Conservation (phyloP, 2,329 filamentous ascomycete genomes). For the Neoscytalidium dimidiatum region DNA sequence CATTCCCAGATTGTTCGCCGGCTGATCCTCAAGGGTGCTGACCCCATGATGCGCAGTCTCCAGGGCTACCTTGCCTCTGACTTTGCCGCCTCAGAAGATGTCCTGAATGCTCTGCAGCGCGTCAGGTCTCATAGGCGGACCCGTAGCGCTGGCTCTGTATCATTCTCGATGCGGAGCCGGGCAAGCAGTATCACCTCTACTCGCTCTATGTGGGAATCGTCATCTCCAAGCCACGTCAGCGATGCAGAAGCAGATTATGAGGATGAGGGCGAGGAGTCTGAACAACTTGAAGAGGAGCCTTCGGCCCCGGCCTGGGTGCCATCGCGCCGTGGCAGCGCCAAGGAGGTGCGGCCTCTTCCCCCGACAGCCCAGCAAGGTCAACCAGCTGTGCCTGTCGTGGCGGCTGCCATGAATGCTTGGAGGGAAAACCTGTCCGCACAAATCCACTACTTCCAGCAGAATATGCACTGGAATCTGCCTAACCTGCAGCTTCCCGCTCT, state of each 20-base stretch:
- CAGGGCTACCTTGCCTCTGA: constrained; percentile 72
- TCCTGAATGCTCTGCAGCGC: constrained; percentile 64
- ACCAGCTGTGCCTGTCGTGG: constrained; percentile 1
- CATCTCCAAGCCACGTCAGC: constrained; percentile 17
- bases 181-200: constrained; percentile 69
- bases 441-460: constrained; percentile 75
- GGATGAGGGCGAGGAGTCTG: constrained; percentile 18
- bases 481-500: constrained; percentile 47
- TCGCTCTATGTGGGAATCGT: constrained; percentile 65
- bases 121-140: constrained; percentile 65
- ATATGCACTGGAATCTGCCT: constrained; percentile 66
- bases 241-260: constrained; percentile 16
- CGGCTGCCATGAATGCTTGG: constrained; percentile 66
- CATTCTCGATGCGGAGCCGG: constrained; percentile 59
- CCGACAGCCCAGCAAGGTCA: not conserved
- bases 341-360: not conserved
- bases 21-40: constrained; percentile 71
- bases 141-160: constrained; percentile 57
- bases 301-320: constrained; percentile 9
- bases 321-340: constrained; percentile 14
- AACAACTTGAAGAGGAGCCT: not conserved
- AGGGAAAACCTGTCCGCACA: constrained; percentile 63
- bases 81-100: constrained; percentile 65
- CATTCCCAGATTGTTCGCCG: constrained; percentile 75
- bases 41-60: constrained; percentile 68